Conservation (phyloP, 2,329 filamentous ascomycete genomes). For the Fusarium floridanum region DNA sequence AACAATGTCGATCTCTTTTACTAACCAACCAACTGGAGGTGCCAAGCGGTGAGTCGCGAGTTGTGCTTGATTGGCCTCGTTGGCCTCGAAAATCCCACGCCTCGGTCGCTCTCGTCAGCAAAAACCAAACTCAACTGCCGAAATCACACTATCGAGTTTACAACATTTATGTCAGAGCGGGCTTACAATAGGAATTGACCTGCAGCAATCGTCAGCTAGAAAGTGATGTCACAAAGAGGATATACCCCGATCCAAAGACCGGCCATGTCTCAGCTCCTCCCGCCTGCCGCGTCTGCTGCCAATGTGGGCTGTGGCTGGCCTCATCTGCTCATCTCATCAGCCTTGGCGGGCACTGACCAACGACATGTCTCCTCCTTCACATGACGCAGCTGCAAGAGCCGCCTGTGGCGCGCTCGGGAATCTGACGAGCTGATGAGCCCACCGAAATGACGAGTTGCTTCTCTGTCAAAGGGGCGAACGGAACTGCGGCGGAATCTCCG, state of each 20-base stretch:
- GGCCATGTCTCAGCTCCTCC: slow-evolving; percentile 20
- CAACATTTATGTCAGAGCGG: neutral
- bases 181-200: neutral
- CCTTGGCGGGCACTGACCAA: slow-evolving; percentile 34
- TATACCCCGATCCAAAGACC: neutral
- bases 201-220: neutral
- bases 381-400: neutral
- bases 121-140: neutral
- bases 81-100: neutral
- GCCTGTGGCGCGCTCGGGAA: slow-evolving; percentile 11
- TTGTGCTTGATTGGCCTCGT: neutral
- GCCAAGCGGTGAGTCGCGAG: neutral
- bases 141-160: neutral
- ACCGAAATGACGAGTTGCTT: slow-evolving; percentile 31
- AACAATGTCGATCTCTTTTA: neutral
- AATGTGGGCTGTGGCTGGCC: slow-evolving; percentile 26
- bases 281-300: slow-evolving; percentile 14
- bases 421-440: slow-evolving; percentile 2
- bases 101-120: neutral
- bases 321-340: slow-evolving; percentile 31
- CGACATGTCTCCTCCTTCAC: neutral
- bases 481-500: slow-evolving; percentile 33
- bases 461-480: slow-evolving; percentile 22
- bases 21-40: neutral
- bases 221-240: neutral